These are phyloP conservation scores for Cyclostephanos invisitatus DNA, from an alignment of 108 stramenopile genomes.

Conservation along the genomic window DNA sequence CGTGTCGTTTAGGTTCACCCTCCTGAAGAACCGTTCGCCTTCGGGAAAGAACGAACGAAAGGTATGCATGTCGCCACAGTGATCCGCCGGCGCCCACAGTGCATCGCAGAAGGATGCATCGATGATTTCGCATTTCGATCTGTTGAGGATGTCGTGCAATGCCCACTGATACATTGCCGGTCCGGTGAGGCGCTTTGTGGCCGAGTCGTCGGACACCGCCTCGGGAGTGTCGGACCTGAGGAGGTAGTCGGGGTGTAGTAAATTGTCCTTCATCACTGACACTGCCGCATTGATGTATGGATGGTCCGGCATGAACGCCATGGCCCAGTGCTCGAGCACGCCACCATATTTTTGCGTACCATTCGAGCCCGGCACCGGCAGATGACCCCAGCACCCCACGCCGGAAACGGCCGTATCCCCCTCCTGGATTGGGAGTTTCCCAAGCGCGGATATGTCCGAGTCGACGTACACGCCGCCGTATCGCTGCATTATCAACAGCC, in stretches of 20 bases:
- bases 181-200: constrained; percentile 11
- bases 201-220: background rate
- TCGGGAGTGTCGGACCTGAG: constrained; percentile 1
- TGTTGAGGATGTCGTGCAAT: constrained; percentile 6
- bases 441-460: constrained; percentile 1
- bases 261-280: constrained; percentile 10
- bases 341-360: background rate
- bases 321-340: constrained; percentile 17
- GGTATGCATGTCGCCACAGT: constrained; percentile 11
- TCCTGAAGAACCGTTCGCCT: constrained; percentile 1
- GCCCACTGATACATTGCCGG: constrained; percentile 22
- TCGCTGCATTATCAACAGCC: constrained; percentile 17
- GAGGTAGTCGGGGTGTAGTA: constrained; percentile 15
- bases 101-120: background rate
- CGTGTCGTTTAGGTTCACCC: constrained; percentile 14
- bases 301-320: constrained; percentile 22
- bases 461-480: constrained; percentile 16
- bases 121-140: constrained; percentile 1
- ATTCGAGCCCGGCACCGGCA: background rate
- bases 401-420: constrained; percentile 19
- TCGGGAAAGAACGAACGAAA: constrained; percentile 9
- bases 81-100: background rate
- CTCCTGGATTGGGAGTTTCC: background rate
- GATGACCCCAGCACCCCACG: constrained; percentile 12
- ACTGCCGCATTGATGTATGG: constrained; percentile 3